Percentiles rank a stretch among this genome's conserved stretches.
Evolutionary conservation across 306 rosid genomes (phyloP).

Genomic region (Quercus aquifolioides): DNA sequence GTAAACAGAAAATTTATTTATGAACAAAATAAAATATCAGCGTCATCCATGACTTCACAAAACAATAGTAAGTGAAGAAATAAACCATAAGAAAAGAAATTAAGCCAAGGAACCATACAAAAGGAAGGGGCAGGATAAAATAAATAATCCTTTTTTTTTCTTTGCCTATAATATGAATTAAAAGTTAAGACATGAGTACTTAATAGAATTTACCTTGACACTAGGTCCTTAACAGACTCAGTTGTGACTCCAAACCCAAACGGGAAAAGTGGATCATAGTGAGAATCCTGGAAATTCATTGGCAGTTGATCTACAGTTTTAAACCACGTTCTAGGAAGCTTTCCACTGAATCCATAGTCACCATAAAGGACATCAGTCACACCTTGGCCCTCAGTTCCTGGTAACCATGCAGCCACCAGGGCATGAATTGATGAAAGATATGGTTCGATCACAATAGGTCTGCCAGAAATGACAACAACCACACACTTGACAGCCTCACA

Average conservation of each 20-base stretch:
- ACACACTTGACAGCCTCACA: constrained; percentile 68
- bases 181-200: not conserved
- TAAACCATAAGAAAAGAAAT: not conserved
- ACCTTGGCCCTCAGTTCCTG: constrained; percentile 91
- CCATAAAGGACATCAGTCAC: constrained; percentile 82
- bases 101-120: not conserved
- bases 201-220: constrained; percentile 45
- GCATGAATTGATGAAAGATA: constrained; percentile 62
- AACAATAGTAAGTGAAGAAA: not conserved
- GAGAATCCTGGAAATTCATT: constrained; percentile 78
- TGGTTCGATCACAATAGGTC: constrained; percentile 84
- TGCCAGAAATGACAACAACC: constrained; percentile 70
- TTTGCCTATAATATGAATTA: not conserved
- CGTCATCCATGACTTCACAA: not conserved
- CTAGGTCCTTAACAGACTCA: constrained; percentile 61
- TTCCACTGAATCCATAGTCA: constrained; percentile 80
- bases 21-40: not conserved
- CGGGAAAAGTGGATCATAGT: constrained; percentile 96
- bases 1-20: not conserved
- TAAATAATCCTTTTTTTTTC: not conserved
- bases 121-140: not conserved
- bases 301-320: constrained; percentile 85
- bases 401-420: constrained; percentile 91
- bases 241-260: constrained; percentile 73
- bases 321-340: constrained; percentile 93